Percentiles rank a stretch among this genome's conserved stretches.
Conservation (phyloP, 1,139 yeast genomes). For the Magnusiomyces suaveolens region DNA sequence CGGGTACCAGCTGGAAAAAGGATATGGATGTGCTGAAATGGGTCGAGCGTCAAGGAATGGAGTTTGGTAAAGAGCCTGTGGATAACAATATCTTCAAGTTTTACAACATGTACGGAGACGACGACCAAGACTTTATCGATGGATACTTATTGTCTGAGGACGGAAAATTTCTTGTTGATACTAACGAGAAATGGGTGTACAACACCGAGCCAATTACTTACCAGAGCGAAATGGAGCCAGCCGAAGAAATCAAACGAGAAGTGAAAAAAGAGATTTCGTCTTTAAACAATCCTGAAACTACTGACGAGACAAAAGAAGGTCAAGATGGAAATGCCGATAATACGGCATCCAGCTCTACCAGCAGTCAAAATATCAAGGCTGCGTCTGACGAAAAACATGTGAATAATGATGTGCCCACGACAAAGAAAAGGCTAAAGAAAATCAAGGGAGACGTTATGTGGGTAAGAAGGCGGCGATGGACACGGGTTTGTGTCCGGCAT, state of each 20-base stretch:
- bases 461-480: slow-evolving; percentile 25
- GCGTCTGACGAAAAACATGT: background rate
- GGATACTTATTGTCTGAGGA: slow-evolving; percentile 2
- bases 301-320: too few species aligned
- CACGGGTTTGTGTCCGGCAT: slow-evolving; percentile 20
- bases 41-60: slow-evolving; percentile 18
- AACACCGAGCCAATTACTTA: slow-evolving; percentile 15
- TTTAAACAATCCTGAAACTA: background rate
- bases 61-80: too few species aligned
- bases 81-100: too few species aligned
- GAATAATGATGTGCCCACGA: background rate
- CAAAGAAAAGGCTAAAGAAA: background rate
- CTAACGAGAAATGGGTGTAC: slow-evolving; percentile 29
- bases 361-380: background rate
- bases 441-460: background rate
- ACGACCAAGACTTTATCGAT: background rate
- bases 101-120: background rate
- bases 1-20: slow-evolving; percentile 22
- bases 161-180: slow-evolving; percentile 16
- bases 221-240: background rate
- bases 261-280: background rate
- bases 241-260: background rate
- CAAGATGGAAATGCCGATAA: too few species aligned
- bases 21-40: slow-evolving; percentile 24
- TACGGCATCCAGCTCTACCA: background rate